Percentiles rank a stretch among this genome's conserved stretches.
phyloP scores from a whole-genome alignment of 2,329 filamentous ascomycete genomes.

The Bipolaris cookei region DNA sequence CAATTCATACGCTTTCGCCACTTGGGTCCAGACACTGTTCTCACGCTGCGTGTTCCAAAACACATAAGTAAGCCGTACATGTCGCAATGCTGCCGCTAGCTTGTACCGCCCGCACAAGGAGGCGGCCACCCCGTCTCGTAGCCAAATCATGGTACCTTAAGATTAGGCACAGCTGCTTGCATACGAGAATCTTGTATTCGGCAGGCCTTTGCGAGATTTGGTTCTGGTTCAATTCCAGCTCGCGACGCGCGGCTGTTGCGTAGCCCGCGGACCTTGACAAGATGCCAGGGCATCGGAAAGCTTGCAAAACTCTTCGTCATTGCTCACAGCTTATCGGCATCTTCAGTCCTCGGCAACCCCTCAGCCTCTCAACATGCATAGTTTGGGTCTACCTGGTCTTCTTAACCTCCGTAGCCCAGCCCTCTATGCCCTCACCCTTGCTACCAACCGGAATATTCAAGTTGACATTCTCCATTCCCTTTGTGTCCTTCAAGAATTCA shows the following conservation, averaged over 20 bases:
- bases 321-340: constrained; percentile 2
- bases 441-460: constrained; percentile 80
- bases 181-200: background rate
- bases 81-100: background rate
- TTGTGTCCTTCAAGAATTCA: constrained; percentile 80
- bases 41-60: background rate
- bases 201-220: background rate
- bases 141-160: background rate
- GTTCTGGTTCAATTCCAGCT: background rate
- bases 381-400: constrained; percentile 57
- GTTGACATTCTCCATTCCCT: constrained; percentile 82
- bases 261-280: background rate
- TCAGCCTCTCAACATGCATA: background rate
- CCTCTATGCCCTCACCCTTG: constrained; percentile 89
- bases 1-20: background rate
- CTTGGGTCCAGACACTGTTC: background rate
- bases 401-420: constrained; percentile 84
- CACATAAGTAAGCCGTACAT: background rate
- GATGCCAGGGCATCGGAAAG: background rate
- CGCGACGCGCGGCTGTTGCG: background rate
- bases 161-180: background rate
- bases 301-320: constrained; percentile 3
- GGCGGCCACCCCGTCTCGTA: background rate
- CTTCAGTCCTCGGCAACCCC: background rate
- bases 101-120: background rate